A percentile compares a stretch with the other conserved stretches of the same genome.
phyloP scores from a whole-genome alignment of 306 rosid genomes.

The Cyamopsis tetragonoloba region DNA sequence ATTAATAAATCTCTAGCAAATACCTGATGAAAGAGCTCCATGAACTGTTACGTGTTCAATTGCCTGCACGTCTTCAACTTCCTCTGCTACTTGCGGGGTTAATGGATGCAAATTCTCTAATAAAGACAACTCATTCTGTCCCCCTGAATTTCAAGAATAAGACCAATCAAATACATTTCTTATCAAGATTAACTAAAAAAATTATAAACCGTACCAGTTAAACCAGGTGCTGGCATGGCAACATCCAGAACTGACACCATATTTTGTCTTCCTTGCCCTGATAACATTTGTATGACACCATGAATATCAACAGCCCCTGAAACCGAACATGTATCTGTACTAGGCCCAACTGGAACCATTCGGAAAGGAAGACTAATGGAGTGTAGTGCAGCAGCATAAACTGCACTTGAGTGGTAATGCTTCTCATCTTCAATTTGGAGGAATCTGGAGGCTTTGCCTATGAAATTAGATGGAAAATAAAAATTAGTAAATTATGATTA shows the following conservation, averaged over 20 bases:
- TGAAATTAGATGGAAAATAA: conserved; percentile 22
- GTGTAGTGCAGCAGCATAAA: conserved; percentile 77
- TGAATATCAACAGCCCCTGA: conserved; percentile 69
- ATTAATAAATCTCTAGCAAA: not conserved
- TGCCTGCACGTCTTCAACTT: conserved; percentile 53
- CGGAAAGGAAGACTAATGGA: conserved; percentile 79
- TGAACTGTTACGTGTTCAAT: conserved; percentile 63
- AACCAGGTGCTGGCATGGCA: conserved; percentile 83
- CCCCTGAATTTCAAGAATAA: conserved; percentile 46
- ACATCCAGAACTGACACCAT: conserved; percentile 74
- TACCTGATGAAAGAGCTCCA: conserved; percentile 78
- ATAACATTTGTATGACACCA: conserved; percentile 62
- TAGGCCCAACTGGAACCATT: conserved; percentile 67
- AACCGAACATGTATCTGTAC: conserved; percentile 43
- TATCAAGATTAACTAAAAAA: not conserved
- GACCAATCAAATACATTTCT: conserved; percentile 31
- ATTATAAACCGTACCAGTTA: conserved; percentile 47
- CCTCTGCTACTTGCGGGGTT: conserved; percentile 66
- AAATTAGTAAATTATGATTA: no score
- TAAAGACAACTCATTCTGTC: conserved; percentile 37
- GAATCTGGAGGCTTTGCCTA: conserved; percentile 67
- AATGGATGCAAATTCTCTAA: conserved; percentile 53
- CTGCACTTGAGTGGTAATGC: conserved; percentile 81
- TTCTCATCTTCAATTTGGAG: conserved; percentile 60
- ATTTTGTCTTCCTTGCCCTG: conserved; percentile 75